These are phyloP conservation scores for Fusarium zealandicum DNA, from an alignment of 2,329 filamentous ascomycete genomes.

Conservation along the genomic window DNA sequence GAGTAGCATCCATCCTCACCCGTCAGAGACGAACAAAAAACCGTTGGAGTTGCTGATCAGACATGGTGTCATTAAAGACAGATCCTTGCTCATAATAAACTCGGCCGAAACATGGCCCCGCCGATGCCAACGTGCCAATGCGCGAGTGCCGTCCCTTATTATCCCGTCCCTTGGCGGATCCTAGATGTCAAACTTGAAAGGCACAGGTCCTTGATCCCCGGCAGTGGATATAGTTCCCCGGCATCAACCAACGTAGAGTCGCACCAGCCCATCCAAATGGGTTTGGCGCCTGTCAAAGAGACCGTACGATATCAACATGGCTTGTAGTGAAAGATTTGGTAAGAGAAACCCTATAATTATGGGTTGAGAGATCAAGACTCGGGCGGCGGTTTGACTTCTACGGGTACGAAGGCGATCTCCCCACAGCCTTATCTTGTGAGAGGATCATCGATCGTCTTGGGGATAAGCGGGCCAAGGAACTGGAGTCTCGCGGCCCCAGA, in stretches of 20 bases:
- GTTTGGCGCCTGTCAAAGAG: neutral
- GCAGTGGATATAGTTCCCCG: neutral
- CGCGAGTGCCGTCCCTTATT: conserved; percentile 23
- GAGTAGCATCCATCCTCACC: conserved; percentile 5
- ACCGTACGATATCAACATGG: neutral
- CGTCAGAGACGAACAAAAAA: neutral
- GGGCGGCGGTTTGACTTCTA: neutral
- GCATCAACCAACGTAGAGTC: conserved; percentile 16
- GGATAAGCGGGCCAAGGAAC: neutral
- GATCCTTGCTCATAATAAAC: conserved; percentile 10
- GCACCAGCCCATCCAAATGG: conserved; percentile 8
- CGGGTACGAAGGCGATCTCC: conserved; percentile 2
- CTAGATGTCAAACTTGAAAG: conserved; percentile 8
- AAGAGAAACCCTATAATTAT: neutral
- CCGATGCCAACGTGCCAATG: conserved; percentile 13
- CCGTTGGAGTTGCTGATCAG: conserved; percentile 1
- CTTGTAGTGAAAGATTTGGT: neutral
- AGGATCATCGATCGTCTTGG: conserved; percentile 4
- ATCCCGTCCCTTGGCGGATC: conserved; percentile 17
- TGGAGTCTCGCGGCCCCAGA: neutral
- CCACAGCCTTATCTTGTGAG: neutral
- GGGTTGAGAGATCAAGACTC: neutral
- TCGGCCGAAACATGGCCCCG: conserved; percentile 18
- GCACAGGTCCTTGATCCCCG: conserved; percentile 11
- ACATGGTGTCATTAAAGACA: conserved; percentile 4